phyloP scores from a whole-genome alignment of 345 rosid genomes.

The Eutrema yunnanense region DNA sequence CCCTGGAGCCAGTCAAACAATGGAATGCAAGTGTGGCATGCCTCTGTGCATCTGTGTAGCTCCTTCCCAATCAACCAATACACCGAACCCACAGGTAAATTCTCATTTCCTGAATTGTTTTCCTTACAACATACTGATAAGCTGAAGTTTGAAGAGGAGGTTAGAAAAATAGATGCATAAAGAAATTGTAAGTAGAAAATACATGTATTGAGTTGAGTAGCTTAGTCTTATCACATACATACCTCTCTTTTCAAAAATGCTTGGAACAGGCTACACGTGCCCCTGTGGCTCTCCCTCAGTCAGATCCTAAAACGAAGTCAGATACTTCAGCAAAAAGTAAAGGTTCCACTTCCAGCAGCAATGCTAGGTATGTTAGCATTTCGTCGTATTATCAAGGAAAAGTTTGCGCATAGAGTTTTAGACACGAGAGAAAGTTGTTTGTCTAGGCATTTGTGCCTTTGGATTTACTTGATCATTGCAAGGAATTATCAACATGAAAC shows the following conservation, averaged over 20 bases:
- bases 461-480: background rate
- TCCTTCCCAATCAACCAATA: conserved; percentile 36
- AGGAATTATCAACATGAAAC: background rate
- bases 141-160: too few species aligned
- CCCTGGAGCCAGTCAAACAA: conserved; percentile 31
- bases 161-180: background rate
- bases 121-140: background rate
- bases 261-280: conserved; percentile 34
- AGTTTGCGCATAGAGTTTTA: background rate
- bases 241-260: background rate
- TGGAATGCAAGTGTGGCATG: conserved; percentile 91
- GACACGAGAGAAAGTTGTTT: background rate
- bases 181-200: background rate
- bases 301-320: conserved; percentile 42
- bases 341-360: conserved; percentile 59
- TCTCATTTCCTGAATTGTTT: background rate
- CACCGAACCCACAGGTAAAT: conserved; percentile 36
- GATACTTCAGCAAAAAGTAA: conserved; percentile 40
- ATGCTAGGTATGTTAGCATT: conserved; percentile 37
- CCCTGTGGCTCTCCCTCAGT: conserved; percentile 29
- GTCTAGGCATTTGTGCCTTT: background rate
- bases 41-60: conserved; percentile 88
- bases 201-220: background rate
- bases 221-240: background rate
- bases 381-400: background rate